Evolutionary conservation across 495 filamentous ascomycete genomes (phyloP), one percentile per base, ranked within the genome.

Genomic region (Glonium stellatum): DNA sequence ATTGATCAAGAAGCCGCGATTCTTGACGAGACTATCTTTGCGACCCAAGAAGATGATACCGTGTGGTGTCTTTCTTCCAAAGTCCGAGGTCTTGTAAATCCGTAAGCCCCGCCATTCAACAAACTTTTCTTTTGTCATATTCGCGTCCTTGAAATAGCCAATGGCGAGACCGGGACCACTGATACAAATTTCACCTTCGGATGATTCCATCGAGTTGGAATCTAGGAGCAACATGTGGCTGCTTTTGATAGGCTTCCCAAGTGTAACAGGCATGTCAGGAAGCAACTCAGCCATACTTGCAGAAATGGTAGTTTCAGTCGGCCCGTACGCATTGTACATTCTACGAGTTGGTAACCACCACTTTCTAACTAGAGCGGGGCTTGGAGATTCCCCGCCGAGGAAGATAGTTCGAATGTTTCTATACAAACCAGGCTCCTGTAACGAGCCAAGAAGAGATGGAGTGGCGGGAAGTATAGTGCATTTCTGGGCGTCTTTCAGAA

Each of bases 101-200:
- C 54, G 21, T 12, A 13, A 19, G 8, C 35, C 49, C 9, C 44
- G 36, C 27, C 31, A 51, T 21, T 42, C 61, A 35, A 85, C 76
- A 55, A 84, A 84, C 0, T 62, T 69, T 1, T 65, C 44, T 11
- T 60, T 64, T 0, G 76, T 86, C 58, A 35, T 12, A 4, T 21
- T n/a, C 12, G 10, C 15, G 34, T 62, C 44, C 12, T 62, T 37
- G 22, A 54, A 55, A 59, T 66, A 66, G 8, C 63, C 63, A 15
- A 41, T 11, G 0, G 54, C 58, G 19, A 62, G 34, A 4, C 27
- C 35, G 0, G 54, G 44, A 34, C 63, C 63, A 15, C 18, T 12
- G 22, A 66, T 55, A 15, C 15, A 21, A 3, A 66, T 46, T 35
- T 66, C 63, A 11, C 63, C 63, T 31, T 62, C 54, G 5, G 10